phyloP scores from a whole-genome alignment of 2,329 filamentous ascomycete species.

The Ceratocystiopsis brevicomis region DNA sequence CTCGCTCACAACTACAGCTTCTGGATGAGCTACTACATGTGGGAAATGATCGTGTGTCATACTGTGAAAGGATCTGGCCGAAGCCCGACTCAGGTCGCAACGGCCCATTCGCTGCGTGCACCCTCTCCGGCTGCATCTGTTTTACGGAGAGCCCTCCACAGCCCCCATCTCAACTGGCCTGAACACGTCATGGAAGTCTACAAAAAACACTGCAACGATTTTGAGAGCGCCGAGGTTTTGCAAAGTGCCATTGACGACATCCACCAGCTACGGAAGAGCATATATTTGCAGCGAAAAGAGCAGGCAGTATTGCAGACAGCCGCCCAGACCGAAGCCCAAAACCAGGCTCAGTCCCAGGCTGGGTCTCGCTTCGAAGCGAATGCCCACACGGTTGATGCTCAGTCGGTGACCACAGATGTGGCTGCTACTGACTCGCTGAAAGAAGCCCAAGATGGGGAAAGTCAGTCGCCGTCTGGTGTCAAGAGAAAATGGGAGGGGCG shows the following conservation, averaged over 20 bases:
- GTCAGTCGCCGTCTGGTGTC: slow-evolving; percentile 11
- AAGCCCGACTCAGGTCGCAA: slow-evolving; percentile 28
- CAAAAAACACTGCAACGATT: slow-evolving; percentile 68
- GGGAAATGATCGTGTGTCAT: slow-evolving; percentile 56
- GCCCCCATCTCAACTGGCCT: slow-evolving; percentile 51
- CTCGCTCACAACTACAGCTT: slow-evolving; percentile 72
- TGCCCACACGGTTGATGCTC: too few relatives aligned
- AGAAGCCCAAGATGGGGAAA: too few relatives aligned
- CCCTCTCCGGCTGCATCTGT: slow-evolving; percentile 60
- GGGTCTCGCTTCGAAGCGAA: too few relatives aligned
- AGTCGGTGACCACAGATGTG: not conserved
- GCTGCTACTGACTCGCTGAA: too few relatives aligned
- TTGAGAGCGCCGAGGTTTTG: slow-evolving; percentile 61
- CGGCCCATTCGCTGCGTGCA: slow-evolving; percentile 32
- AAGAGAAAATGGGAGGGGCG: slow-evolving; percentile 62
- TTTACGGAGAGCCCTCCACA: slow-evolving; percentile 48
- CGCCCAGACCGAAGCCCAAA: slow-evolving; percentile 15
- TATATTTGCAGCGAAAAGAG: slow-evolving; percentile 43
- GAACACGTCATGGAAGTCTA: slow-evolving; percentile 60
- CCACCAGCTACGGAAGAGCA: slow-evolving; percentile 45
- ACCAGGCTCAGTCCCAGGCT: slow-evolving; percentile 8
- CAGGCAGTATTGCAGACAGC: slow-evolving; percentile 31
- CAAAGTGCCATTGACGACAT: slow-evolving; percentile 56
- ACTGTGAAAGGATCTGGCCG: slow-evolving; percentile 29
- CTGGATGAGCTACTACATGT: slow-evolving; percentile 81